Conservation (phyloP, 2,329 filamentous ascomycete genomes). For the Aspergillus sp. region DNA sequence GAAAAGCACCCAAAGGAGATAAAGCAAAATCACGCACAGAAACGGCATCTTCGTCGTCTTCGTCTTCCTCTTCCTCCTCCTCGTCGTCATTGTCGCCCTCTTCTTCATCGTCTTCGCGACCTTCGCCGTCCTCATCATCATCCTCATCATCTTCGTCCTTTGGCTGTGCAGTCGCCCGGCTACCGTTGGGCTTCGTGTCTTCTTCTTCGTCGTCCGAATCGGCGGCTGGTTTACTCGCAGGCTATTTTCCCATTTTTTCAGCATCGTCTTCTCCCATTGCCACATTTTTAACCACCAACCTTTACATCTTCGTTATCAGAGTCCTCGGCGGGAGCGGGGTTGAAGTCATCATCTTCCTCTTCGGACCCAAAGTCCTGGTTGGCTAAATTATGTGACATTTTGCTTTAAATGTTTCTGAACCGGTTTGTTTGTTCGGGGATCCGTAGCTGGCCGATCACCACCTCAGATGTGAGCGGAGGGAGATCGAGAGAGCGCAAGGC, state of each 20-base stretch:
- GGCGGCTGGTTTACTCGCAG: slow-evolving; percentile 11
- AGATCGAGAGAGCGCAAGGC: too few species aligned
- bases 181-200: slow-evolving; percentile 24
- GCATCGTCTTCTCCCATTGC: slow-evolving; percentile 11
- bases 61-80: slow-evolving; percentile 44
- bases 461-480: too few species aligned
- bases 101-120: slow-evolving; percentile 53
- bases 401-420: slow-evolving; percentile 1
- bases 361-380: slow-evolving; percentile 52
- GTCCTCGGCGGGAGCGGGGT: slow-evolving; percentile 68
- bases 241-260: slow-evolving; percentile 20
- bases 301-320: slow-evolving; percentile 63
- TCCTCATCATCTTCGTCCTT: slow-evolving; percentile 32
- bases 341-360: slow-evolving; percentile 84
- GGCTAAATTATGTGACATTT: slow-evolving; percentile 41
- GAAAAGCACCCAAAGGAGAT: neutral
- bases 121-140: slow-evolving; percentile 45
- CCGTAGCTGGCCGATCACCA: too few species aligned
- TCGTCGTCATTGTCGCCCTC: slow-evolving; percentile 47
- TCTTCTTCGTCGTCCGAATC: slow-evolving; percentile 17
- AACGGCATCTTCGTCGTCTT: slow-evolving; percentile 57
- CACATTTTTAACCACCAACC: slow-evolving; percentile 15
- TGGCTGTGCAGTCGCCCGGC: slow-evolving; percentile 20
- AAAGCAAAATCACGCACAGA: slow-evolving; percentile 32
- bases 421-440: too few species aligned